phyloP scores from a whole-genome alignment of 345 rosid species.

The Arabis hirsuta region DNA sequence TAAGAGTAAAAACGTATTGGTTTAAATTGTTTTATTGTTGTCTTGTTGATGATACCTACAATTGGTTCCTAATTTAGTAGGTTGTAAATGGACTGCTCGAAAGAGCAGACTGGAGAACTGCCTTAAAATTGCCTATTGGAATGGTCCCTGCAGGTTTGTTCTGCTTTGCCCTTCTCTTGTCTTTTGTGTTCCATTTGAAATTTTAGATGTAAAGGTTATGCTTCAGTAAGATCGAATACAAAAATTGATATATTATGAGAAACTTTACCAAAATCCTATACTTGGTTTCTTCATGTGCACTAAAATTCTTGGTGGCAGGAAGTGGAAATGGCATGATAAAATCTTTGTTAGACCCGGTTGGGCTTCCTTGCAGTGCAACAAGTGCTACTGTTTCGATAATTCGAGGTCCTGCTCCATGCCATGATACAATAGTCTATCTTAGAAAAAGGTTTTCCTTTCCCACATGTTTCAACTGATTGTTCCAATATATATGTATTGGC shows the following conservation, averaged over 20 bases:
- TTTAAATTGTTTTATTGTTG: not conserved
- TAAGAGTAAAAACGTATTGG: not conserved
- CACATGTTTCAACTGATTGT: constrained; percentile 2
- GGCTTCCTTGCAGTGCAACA: constrained; percentile 66
- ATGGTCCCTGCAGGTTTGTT: constrained; percentile 86
- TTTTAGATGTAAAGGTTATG: not conserved
- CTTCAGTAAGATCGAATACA: constrained; percentile 2
- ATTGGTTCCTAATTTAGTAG: constrained; percentile 61
- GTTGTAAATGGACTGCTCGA: constrained; percentile 96
- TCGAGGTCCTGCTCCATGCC: constrained; percentile 61
- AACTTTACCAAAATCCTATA: not conserved
- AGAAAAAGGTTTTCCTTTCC: not conserved
- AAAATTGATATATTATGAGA: constrained; percentile 4
- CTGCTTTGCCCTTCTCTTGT: constrained; percentile 17
- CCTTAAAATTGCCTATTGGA: constrained; percentile 81
- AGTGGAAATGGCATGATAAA: constrained; percentile 96
- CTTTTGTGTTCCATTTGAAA: constrained; percentile 3
- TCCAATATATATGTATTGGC: constrained; percentile 34
- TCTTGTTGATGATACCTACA: constrained; percentile 26
- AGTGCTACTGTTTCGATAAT: constrained; percentile 78
- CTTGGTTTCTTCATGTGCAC: constrained; percentile 6
- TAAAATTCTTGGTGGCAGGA: constrained; percentile 52
- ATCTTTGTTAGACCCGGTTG: constrained; percentile 76
- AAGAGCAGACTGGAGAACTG: constrained; percentile 84
- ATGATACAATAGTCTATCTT: not conserved